phyloP scores from a whole-genome alignment of 2,329 filamentous ascomycete species.

The Didymella arachidicola region DNA sequence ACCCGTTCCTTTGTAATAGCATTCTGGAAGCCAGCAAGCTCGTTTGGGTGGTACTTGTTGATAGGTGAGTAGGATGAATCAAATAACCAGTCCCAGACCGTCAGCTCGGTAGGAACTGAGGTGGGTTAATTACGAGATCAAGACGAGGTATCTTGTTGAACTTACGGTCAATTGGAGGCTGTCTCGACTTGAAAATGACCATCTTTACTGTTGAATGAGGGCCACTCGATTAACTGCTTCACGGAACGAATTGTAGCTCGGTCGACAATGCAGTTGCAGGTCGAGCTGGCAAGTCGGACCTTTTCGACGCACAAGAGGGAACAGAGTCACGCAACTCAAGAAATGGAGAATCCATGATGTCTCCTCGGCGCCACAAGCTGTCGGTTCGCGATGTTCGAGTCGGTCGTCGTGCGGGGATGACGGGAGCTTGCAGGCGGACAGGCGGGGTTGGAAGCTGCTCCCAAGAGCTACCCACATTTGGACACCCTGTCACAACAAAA shows the following conservation, averaged over 20 bases:
- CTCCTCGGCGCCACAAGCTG: slow-evolving; percentile 29
- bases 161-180: slow-evolving; percentile 54
- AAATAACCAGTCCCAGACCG: slow-evolving; percentile 70
- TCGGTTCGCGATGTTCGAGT: slow-evolving; percentile 41
- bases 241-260: neutral
- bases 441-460: slow-evolving; percentile 31
- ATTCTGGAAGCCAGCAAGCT: slow-evolving; percentile 65
- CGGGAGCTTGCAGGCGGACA: slow-evolving; percentile 17
- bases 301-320: neutral
- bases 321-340: neutral
- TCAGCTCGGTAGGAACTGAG: slow-evolving; percentile 61
- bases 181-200: slow-evolving; percentile 53
- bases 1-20: slow-evolving; percentile 66
- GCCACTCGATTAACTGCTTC: neutral
- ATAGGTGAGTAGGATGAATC: slow-evolving; percentile 63
- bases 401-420: slow-evolving; percentile 41
- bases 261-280: neutral
- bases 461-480: slow-evolving; percentile 20
- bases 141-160: neutral
- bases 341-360: slow-evolving; percentile 6
- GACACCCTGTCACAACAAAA: slow-evolving; percentile 5
- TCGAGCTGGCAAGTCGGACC: neutral
- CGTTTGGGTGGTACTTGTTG: slow-evolving; percentile 46
- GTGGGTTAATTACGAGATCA: neutral
- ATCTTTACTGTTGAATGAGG: slow-evolving; percentile 29